A percentile compares a stretch with the other conserved stretches of the same genome.
Evolutionary conservation across 306 rosid species (phyloP).

Genomic region (Heteromeles arbutifolia): DNA sequence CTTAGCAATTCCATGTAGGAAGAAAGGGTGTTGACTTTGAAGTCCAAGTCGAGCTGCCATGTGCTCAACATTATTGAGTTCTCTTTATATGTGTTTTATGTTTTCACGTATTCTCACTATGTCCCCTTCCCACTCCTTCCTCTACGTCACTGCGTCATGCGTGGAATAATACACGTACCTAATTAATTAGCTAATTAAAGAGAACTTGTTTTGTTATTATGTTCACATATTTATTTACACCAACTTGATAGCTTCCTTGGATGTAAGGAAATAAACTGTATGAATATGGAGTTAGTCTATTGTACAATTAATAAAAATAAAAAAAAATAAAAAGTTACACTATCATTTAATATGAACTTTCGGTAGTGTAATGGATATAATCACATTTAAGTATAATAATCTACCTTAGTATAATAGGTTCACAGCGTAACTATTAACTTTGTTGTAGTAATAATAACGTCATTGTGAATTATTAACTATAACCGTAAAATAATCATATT

Average conservation of each 20-base stretch:
- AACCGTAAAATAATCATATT: too few species aligned
- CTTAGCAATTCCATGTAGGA: neutral
- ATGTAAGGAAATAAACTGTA: neutral
- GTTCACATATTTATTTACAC: neutral
- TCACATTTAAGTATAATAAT: too few species aligned
- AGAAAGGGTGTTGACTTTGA: slow-evolving; percentile 2
- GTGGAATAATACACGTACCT: neutral
- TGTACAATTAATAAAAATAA: too few species aligned
- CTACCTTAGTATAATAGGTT: too few species aligned
- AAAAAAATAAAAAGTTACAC: too few species aligned
- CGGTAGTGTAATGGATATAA: too few species aligned
- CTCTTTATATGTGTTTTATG: neutral
- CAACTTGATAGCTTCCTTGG: neutral
- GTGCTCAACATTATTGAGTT: neutral
- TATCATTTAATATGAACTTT: too few species aligned
- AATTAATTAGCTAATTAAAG: neutral
- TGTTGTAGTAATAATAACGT: too few species aligned
- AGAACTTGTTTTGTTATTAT: neutral
- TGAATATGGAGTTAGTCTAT: too few species aligned
- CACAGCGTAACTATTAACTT: too few species aligned
- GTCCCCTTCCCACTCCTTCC: slow-evolving; percentile 3
- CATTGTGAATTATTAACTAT: too few species aligned
- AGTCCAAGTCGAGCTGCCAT: neutral
- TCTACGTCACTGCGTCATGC: neutral
- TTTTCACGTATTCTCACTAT: slow-evolving; percentile 16